These are phyloP conservation scores for Panaeolus cyanescens DNA, from an alignment of 768 basidiomycete genomes.

Conservation along the genomic window DNA sequence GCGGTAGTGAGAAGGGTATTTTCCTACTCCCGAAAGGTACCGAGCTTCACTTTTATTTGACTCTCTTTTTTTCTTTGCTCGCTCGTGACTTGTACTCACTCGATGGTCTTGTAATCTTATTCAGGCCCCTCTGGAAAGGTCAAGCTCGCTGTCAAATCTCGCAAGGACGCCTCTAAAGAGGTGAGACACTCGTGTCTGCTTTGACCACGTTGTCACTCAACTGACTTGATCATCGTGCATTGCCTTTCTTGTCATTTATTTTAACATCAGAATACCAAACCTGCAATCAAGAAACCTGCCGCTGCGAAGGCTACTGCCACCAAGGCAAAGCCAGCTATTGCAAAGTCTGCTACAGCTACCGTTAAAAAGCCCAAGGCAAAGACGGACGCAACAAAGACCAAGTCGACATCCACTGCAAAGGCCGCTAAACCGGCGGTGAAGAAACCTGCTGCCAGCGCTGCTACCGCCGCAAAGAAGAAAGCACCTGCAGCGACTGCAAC, in stretches of 20 bases:
- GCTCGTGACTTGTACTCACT: not conserved
- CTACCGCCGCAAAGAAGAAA: constrained; percentile 21
- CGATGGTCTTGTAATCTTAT: not conserved
- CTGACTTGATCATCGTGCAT: constrained; percentile 12
- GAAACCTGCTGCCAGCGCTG: constrained; percentile 13
- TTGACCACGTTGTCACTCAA: constrained; percentile 8
- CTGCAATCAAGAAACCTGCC: constrained; percentile 40
- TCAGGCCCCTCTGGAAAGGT: constrained; percentile 42
- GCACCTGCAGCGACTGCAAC: constrained; percentile 15
- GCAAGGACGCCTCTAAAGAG: constrained; percentile 58
- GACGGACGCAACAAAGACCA: constrained; percentile 22
- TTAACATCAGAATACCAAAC: constrained; percentile 43
- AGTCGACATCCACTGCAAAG: constrained; percentile 27
- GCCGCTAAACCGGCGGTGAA: constrained; percentile 16
- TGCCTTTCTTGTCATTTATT: constrained; percentile 6
- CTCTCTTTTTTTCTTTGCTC: constrained; percentile 4
- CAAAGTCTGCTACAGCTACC: constrained; percentile 15
- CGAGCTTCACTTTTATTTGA: constrained; percentile 1
- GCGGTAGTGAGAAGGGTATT: constrained; percentile 48
- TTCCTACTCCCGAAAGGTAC: constrained; percentile 54
- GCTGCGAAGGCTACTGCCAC: constrained; percentile 11
- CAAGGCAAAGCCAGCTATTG: constrained; percentile 19
- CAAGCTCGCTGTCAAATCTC: constrained; percentile 70
- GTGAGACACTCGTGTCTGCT: constrained; percentile 21
- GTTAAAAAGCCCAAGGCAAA: constrained; percentile 31